A percentile compares a stretch with the other conserved stretches of the same genome.
Evolutionary conservation across 1,139 yeast genomes (phyloP).

Genomic region (Yamadazyma dushanensis): DNA sequence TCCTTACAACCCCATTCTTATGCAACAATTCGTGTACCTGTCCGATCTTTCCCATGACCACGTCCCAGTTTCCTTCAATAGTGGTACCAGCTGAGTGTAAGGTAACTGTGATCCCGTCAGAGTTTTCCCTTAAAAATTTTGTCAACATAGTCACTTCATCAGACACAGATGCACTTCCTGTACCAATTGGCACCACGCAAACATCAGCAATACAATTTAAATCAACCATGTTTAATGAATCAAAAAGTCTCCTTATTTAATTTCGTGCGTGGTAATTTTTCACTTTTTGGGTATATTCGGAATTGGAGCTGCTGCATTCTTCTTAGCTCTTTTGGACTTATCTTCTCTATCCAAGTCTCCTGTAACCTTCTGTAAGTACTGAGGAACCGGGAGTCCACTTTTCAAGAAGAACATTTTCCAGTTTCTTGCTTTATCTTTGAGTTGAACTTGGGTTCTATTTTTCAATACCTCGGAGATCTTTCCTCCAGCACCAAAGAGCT

Average conservation of each 20-base stretch:
- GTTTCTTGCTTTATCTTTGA: constrained; percentile 93
- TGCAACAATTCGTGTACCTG: constrained; percentile 73
- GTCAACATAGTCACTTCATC: constrained; percentile 75
- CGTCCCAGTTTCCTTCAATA: constrained; percentile 90
- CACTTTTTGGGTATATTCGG: constrained; percentile 17
- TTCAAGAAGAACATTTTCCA: constrained; percentile 87
- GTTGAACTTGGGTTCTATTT: constrained; percentile 84
- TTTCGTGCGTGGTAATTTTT: background rate
- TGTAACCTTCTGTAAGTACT: constrained; percentile 76
- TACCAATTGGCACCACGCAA: constrained; percentile 86
- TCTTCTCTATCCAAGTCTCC: constrained; percentile 73
- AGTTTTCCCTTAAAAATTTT: constrained; percentile 57
- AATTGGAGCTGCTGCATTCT: constrained; percentile 46
- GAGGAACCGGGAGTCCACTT: constrained; percentile 71
- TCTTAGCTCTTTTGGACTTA: constrained; percentile 33
- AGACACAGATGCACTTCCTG: constrained; percentile 73
- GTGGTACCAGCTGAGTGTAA: constrained; percentile 92
- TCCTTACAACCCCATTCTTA: constrained; percentile 64
- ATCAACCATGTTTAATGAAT: constrained; percentile 30
- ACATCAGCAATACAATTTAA: constrained; percentile 77
- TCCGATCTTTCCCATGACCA: constrained; percentile 80
- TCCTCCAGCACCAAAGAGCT: constrained; percentile 91
- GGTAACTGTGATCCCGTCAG: constrained; percentile 52
- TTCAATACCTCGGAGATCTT: constrained; percentile 77
- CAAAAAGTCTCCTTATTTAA: background rate